Base-by-base conservation (phyloP, 805 yeast species). In the Yarrowia divulgata region DNA sequence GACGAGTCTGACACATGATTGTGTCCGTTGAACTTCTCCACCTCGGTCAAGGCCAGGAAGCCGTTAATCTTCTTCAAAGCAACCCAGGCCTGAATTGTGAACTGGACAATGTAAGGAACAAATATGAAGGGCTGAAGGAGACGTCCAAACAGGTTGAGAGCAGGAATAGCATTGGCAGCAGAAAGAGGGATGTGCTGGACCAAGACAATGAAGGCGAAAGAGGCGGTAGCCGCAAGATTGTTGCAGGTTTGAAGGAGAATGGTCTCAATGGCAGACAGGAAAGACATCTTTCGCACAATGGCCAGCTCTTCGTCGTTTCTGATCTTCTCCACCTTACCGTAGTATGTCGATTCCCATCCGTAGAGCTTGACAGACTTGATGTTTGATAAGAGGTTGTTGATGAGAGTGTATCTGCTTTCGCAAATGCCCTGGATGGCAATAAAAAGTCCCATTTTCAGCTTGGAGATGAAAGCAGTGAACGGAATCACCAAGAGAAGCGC, bases 351-450 rank as follows among this genome's bases (percentile, higher is more conserved):
- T 14, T 52, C 58, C 58, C 58, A 52, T 1, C 32, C 43, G 43
- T 52, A 52, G n/a, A 52, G 34, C 32, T 52, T 52, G 58, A 52
- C 43, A 1, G 58, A 52, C 32, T 52, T 52, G 58, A 52, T 52
- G 58, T 52, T 52, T 16, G 43, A 14, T 32, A 52, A 4, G 16
- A 52, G 29, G 7, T 35, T 37, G 58, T 35, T 52, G 29, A 43
- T 52, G n/a, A 37, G 32, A 2, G 42, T 37, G 18, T 52, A 52
- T 52, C 58, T 35, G 10, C 13, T 37, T 14, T 14, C 34, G 2
- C 18, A 13, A 18, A 48, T 14, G 2, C 13, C 18, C 32, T 35
- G 32, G 7, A 37, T n/a, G 4, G 35, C 32, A 2, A 29, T 8
- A 40, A 19, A 35, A 9, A 52, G 58, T 5, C 8, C 12, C 39